Base-by-base conservation (phyloP, 257 asterid species). In the Buddleja alternifolia region DNA sequence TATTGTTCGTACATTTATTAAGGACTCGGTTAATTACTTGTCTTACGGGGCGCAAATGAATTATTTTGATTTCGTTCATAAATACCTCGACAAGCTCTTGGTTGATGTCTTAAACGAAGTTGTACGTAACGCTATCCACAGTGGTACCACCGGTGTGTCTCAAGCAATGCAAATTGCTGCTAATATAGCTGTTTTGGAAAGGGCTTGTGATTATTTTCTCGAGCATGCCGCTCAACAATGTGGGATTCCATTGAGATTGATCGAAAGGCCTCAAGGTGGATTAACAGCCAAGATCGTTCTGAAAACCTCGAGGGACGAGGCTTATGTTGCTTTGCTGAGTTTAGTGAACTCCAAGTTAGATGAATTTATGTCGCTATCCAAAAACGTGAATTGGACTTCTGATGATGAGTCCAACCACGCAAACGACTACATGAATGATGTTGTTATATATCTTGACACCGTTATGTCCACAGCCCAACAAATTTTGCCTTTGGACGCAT, bases 161-260 rank as follows among this genome's bases (percentile, higher is more conserved):
- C 94, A 86, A 68, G 98, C 98, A 7, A 88, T 93, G 98, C 97
- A 90, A 79, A 88, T 93, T 66, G 97, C 98, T 44, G 98, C 98
- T 4, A 93, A 93, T 56, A 82, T 88, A 67, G 73, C 98, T 21
- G 96, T 90, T 75, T 66, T 90, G 0, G 98, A 88, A 77, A 73
- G 96, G 77, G 98, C 97, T 7, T 90, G 98, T 24, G 97, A 93
- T 76, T 88, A 88, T 81, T 93, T 90, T 57, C 85, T 93, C 80
- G 96, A 90, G 71, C 97, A 93, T 73, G 95, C 98, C 0, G 98
- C 98, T 34, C 98, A 90, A 77, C 98, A 90, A 59, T 93, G 98
- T 37, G 98, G 98, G 32, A 90, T 93, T 21, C 96, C 98, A 0
- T 80, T 83, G 54, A 82, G 94, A 62, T 85, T 93, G 4, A 85